Conservation (phyloP, 2,329 filamentous ascomycete genomes). For the Nigrospora sphaerica region DNA sequence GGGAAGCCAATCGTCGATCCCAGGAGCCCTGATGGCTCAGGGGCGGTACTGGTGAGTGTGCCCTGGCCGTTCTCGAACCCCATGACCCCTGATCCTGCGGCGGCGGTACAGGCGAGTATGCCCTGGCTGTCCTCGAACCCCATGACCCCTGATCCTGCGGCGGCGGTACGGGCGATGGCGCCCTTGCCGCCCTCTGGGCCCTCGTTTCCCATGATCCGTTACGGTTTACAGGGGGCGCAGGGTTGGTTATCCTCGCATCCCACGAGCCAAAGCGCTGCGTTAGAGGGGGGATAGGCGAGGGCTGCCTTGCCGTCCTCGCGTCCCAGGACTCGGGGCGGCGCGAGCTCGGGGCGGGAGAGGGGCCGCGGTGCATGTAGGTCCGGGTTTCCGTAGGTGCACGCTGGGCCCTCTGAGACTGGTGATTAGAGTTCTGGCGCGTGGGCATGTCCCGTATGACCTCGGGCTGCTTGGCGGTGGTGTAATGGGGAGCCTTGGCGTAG, state of each 20-base stretch:
- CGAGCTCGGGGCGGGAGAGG: constrained; percentile 11
- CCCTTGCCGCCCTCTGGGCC: not conserved
- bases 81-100: too few species aligned
- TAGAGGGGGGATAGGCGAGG: too few species aligned
- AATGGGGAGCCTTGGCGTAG: constrained; percentile 59
- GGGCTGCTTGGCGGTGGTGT: constrained; percentile 55
- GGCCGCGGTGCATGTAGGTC: too few species aligned
- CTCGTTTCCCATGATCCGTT: constrained; percentile 3
- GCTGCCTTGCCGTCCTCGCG: too few species aligned
- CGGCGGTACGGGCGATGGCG: not conserved
- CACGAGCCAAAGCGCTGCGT: constrained; percentile 3
- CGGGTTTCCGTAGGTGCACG: too few species aligned
- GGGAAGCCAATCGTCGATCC: not conserved
- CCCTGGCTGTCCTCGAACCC: not conserved
- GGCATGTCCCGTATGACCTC: constrained; percentile 43
- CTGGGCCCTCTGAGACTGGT: constrained; percentile 21
- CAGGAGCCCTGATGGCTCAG: constrained; percentile 8
- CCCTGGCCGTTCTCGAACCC: not conserved
- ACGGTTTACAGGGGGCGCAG: not conserved
- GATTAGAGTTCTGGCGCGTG: constrained; percentile 26
- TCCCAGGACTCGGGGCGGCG: too few species aligned
- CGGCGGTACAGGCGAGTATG: constrained; percentile 11
- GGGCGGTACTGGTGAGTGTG: constrained; percentile 16
- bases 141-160: too few species aligned
- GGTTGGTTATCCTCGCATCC: not conserved